Evolutionary conservation across 768 basidiomycete genomes (phyloP), one percentile per base, ranked within the genome.

Genomic region (Tulasnella sp.): DNA sequence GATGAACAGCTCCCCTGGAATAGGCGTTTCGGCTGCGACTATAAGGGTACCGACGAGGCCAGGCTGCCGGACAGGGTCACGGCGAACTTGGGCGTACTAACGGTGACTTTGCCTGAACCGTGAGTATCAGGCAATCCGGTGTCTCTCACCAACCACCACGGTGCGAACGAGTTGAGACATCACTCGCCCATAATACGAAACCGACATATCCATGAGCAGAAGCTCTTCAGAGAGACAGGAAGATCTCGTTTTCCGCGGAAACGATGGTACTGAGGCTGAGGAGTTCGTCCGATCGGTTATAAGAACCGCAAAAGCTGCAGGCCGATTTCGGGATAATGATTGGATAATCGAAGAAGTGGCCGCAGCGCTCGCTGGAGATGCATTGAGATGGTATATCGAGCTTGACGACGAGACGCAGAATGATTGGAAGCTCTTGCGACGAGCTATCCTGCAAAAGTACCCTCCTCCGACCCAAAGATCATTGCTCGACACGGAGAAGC

Each of bases 311-410:
- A 31, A 31, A 28, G 28, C 69, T 24, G 69, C 28, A 24, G 69
- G 69, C 22, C 28, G 37, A 40, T 40, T 31, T 31, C 28, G 69
- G 11, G 69, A 72, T 72, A 72, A 72, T 24, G 69, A 72, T 24
- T 72, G 69, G 69, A 72, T 72, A 72, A 40, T 72, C 69, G 69
- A 72, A 31, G 28, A 31, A 31, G 69, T 72, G 14, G 69, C 69
- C 24, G 14, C 28, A 24, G 37, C 28, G 7, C 69, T 72, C 1
- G 69, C 28, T 72, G 69, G 69, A 28, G 69, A 72, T 40, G 69
- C 69, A 14, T 40, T 72, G 28, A 40, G 37, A 72, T 72, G 69
- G 69, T 72, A 72, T 40, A 40, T 40, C 28, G 28, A 72, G 28
- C 69, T 72, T 24, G 69, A 72, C 24, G 28, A 7, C 11, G 69